phyloP scores from a whole-genome alignment of 257 asterid genomes.

The Solanum chiquidenum region DNA sequence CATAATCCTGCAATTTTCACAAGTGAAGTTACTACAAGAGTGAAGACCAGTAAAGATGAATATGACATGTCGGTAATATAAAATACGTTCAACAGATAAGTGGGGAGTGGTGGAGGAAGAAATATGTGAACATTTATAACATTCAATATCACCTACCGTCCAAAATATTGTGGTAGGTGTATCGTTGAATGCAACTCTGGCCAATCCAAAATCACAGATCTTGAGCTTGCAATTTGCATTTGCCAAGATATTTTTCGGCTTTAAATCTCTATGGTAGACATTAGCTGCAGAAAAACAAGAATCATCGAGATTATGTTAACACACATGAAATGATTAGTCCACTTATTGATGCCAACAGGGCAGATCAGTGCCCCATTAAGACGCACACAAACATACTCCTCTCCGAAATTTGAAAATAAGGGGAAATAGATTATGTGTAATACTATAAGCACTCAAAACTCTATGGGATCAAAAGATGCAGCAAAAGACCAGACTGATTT shows the following conservation, averaged over 20 bases:
- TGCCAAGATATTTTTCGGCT: slow-evolving; percentile 85
- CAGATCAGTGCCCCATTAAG: neutral
- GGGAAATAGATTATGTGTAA: neutral
- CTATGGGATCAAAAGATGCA: neutral
- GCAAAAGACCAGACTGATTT: neutral
- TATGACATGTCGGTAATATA: neutral
- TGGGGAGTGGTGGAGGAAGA: neutral
- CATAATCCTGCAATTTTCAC: slow-evolving; percentile 58
- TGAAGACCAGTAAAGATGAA: neutral
- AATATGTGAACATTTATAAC: neutral
- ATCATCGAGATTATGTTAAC: slow-evolving; percentile 8
- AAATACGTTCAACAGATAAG: neutral
- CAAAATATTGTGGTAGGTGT: slow-evolving; percentile 88
- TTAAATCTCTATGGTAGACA: slow-evolving; percentile 87
- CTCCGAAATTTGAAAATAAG: neutral
- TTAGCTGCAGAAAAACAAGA: slow-evolving; percentile 49
- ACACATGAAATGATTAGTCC: slow-evolving; percentile 1
- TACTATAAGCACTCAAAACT: neutral
- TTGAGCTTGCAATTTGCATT: slow-evolving; percentile 94
- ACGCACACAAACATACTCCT: neutral
- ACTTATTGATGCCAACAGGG: neutral
- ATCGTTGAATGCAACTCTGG: slow-evolving; percentile 88
- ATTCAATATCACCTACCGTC: slow-evolving; percentile 53
- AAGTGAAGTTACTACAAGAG: neutral
- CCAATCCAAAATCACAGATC: slow-evolving; percentile 94